Conservation (phyloP, 2,329 filamentous ascomycete species). For the Ramularia endophylla region DNA sequence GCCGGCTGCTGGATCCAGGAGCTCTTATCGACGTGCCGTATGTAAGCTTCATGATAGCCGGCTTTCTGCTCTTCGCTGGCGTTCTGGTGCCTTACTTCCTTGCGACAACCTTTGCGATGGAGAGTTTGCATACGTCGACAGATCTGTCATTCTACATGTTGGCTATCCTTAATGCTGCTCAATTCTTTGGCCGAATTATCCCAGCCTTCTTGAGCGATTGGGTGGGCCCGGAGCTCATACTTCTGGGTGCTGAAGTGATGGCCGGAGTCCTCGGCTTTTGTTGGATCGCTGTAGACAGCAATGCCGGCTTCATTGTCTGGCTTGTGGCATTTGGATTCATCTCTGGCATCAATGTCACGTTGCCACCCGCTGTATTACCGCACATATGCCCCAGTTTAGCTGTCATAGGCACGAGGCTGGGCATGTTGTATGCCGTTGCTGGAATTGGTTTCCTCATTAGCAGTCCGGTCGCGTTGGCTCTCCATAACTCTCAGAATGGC, state of each 20-base stretch:
- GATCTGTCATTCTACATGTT: constrained; percentile 61
- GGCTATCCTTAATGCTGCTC: constrained; percentile 59
- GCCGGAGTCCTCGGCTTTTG: constrained; percentile 37
- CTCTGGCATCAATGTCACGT: constrained; percentile 40
- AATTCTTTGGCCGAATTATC: constrained; percentile 41
- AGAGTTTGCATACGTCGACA: constrained; percentile 7
- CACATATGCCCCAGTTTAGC: constrained; percentile 36
- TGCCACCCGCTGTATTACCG: constrained; percentile 44
- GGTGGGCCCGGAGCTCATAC: constrained; percentile 43
- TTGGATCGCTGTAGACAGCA: constrained; percentile 32
- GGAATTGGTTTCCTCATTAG: constrained; percentile 48
- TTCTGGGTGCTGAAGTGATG: constrained; percentile 38
- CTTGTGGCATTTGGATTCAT: constrained; percentile 45
- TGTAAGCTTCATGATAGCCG: too few relatives aligned
- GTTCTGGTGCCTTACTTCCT: background rate
- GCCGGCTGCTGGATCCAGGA: too few relatives aligned
- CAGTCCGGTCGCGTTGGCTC: constrained; percentile 50
- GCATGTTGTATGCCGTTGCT: constrained; percentile 49
- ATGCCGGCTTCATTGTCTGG: constrained; percentile 37
- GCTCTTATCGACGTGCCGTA: too few relatives aligned
- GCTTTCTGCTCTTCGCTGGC: background rate
- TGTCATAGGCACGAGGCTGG: constrained; percentile 48
- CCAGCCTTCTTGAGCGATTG: constrained; percentile 41
- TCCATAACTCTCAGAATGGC: constrained; percentile 1
- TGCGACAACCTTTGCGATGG: background rate